Conservation (phyloP, 441 rosid species). For the Omphalea diandra region DNA sequence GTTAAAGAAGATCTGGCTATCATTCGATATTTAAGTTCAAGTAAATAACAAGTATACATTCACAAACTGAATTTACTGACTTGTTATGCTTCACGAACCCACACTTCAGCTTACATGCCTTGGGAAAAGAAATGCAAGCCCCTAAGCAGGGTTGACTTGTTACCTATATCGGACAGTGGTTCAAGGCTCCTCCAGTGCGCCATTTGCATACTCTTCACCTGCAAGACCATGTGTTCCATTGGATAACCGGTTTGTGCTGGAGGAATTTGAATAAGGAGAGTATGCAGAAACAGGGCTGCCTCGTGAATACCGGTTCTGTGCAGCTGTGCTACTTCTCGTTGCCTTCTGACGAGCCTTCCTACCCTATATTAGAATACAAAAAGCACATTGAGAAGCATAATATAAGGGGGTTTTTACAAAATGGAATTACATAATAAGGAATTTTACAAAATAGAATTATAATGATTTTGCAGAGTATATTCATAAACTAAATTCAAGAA, state of each 20-base stretch:
- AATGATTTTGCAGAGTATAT: background rate
- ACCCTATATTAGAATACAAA: slow-evolving; percentile 47
- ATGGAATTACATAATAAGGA: no score
- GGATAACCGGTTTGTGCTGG: slow-evolving; percentile 49
- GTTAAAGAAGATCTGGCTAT: background rate
- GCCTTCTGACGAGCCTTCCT: slow-evolving; percentile 83
- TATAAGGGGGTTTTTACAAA: no score
- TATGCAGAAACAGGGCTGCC: slow-evolving; percentile 59
- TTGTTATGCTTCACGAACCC: background rate
- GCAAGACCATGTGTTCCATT: slow-evolving; percentile 56
- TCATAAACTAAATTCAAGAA: background rate
- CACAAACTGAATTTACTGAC: background rate
- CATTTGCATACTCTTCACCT: slow-evolving; percentile 60
- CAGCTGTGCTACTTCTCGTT: slow-evolving; percentile 77
- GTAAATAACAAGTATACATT: background rate
- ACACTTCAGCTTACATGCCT: background rate
- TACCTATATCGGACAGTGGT: slow-evolving; percentile 19
- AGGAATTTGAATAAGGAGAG: slow-evolving; percentile 54
- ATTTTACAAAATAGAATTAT: background rate
- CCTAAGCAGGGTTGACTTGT: background rate
- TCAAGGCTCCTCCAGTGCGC: slow-evolving; percentile 50
- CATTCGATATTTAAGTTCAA: background rate
- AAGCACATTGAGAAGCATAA: slow-evolving; percentile 11
- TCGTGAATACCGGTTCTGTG: slow-evolving; percentile 67
- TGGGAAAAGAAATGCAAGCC: background rate